These are phyloP conservation scores for Hansfordia pulvinata DNA, from an alignment of 2,329 filamentous ascomycete genomes.

Conservation along the genomic window DNA sequence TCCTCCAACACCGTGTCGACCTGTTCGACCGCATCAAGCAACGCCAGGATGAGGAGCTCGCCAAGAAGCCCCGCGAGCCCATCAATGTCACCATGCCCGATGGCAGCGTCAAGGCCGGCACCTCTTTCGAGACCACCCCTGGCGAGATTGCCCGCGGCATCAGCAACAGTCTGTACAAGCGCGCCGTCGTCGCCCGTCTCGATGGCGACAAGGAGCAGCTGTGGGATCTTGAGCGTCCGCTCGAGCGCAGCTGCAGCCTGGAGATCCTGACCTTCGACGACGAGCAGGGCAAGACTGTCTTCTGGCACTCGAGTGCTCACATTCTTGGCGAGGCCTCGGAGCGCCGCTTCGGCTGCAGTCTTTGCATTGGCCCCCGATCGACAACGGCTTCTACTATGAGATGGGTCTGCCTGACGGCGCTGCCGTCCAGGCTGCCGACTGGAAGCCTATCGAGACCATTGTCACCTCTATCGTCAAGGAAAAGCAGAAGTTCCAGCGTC, in stretches of 20 bases:
- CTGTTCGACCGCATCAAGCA: constrained; percentile 85
- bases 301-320: constrained; percentile 96
- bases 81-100: constrained; percentile 64
- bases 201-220: constrained; percentile 6
- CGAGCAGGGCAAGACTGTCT: constrained; percentile 74
- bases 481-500: constrained; percentile 86
- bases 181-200: constrained; percentile 5
- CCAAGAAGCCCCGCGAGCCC: constrained; percentile 55
- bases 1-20: constrained; percentile 69
- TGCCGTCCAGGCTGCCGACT: constrained; percentile 63
- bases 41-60: constrained; percentile 64
- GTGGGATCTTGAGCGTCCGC: constrained; percentile 84
- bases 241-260: constrained; percentile 78
- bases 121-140: constrained; percentile 85
- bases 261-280: constrained; percentile 71
- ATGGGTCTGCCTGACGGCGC: constrained; percentile 68
- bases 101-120: constrained; percentile 58
- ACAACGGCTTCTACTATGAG: constrained; percentile 94
- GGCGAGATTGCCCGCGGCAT: constrained; percentile 64
- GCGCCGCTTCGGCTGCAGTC: constrained; percentile 75
- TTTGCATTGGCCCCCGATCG: constrained; percentile 86
- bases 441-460: constrained; percentile 71
- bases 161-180: constrained; percentile 19
- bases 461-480: constrained; percentile 84
- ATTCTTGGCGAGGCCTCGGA: constrained; percentile 92